phyloP scores from a whole-genome alignment of 257 asterid species.

The Cruciata laevipes region DNA sequence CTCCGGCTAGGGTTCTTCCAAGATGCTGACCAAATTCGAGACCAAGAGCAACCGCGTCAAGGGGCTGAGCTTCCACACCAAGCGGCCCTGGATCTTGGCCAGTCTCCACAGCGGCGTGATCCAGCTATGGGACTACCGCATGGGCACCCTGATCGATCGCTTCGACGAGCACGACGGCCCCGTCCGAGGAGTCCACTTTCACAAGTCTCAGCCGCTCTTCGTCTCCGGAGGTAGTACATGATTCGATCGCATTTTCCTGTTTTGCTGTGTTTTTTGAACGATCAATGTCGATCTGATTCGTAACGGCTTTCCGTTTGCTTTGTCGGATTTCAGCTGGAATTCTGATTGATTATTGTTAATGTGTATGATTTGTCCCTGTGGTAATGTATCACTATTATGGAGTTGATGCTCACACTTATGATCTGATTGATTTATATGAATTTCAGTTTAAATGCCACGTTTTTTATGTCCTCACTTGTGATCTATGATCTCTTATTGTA shows the following conservation, averaged over 20 bases:
- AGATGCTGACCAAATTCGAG: conserved; percentile 94
- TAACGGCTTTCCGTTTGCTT: background rate
- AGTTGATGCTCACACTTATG: background rate
- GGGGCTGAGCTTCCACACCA: conserved; percentile 89
- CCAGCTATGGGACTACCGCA: conserved; percentile 98
- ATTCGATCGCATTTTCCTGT: background rate
- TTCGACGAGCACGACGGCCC: conserved; percentile 97
- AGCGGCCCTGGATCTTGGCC: conserved; percentile 99
- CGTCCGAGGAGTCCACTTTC: conserved; percentile 87
- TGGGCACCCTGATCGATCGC: conserved; percentile 95
- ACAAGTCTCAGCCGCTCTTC: conserved; percentile 82
- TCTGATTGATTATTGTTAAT: background rate
- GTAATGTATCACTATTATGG: background rate
- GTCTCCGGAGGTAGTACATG: conserved; percentile 81
- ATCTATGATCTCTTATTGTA: background rate
- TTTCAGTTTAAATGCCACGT: background rate
- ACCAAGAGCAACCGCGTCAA: conserved; percentile 98
- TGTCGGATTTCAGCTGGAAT: background rate
- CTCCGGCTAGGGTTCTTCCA: conserved; percentile 17
- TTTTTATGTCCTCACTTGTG: background rate
- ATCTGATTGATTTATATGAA: background rate
- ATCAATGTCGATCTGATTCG: conserved; percentile 2
- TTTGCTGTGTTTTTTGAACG: conserved; percentile 2
- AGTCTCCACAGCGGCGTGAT: conserved; percentile 98
- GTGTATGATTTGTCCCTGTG: background rate